Conservation (phyloP, 2,329 filamentous ascomycete species). For the Fusarium chlamydosporum region DNA sequence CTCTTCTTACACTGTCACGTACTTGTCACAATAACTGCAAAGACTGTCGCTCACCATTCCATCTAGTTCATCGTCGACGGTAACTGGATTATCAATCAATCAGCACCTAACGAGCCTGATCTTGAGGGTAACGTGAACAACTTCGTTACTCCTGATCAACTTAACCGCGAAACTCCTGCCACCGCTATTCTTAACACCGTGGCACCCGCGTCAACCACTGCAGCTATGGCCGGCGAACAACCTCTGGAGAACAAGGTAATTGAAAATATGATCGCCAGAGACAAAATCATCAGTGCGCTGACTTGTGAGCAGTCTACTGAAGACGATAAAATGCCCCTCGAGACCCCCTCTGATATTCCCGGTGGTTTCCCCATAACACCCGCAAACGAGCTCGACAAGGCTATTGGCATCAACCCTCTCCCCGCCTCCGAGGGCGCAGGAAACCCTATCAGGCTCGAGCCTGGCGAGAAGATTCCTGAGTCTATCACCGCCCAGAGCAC, state of each 20-base stretch:
- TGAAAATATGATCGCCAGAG: constrained; percentile 33
- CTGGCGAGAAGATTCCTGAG: constrained; percentile 85
- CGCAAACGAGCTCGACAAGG: constrained; percentile 63
- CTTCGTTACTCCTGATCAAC: constrained; percentile 82
- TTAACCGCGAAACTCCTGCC: constrained; percentile 64
- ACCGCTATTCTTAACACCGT: constrained; percentile 74
- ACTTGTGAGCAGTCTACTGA: constrained; percentile 38
- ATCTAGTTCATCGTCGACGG: constrained; percentile 94
- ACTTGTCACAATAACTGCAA: constrained; percentile 20
- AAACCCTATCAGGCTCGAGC: constrained; percentile 84
- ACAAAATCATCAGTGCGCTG: constrained; percentile 23
- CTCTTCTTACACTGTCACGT: constrained; percentile 27
- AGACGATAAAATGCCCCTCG: constrained; percentile 51
- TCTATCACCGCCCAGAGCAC: constrained; percentile 76
- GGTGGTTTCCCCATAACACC: constrained; percentile 77
- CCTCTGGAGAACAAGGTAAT: constrained; percentile 65
- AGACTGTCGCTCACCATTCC: constrained; percentile 46
- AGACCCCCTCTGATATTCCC: constrained; percentile 57
- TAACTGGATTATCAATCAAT: constrained; percentile 86
- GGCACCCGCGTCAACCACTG: constrained; percentile 78
- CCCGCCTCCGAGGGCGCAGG: constrained; percentile 74
- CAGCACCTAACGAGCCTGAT: constrained; percentile 86
- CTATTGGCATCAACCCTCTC: constrained; percentile 72
- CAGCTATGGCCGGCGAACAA: constrained; percentile 71
- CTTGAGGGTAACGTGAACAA: constrained; percentile 91